These are phyloP conservation scores for Kodamaea neixiangensis DNA, from an alignment of 805 yeast genomes.

Conservation along the genomic window DNA sequence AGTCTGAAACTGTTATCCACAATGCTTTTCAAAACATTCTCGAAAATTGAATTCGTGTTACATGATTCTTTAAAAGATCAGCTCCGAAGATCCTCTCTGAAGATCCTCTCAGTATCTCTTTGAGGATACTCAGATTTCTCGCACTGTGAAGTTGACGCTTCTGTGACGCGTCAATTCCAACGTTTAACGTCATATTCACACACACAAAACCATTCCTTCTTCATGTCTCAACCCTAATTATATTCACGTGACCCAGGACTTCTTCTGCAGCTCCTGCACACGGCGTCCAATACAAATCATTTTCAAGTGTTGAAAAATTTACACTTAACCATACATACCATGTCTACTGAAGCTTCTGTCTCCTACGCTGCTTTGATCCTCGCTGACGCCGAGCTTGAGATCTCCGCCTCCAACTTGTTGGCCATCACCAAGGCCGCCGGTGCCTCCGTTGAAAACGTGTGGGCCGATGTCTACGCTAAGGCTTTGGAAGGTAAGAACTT, in stretches of 20 bases:
- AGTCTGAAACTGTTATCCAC: too few species aligned
- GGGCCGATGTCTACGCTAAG: constrained; percentile 88
- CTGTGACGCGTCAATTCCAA: too few species aligned
- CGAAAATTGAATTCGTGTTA: too few species aligned
- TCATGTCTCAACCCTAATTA: too few species aligned
- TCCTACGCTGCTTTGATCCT: constrained; percentile 98
- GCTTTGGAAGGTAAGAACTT: constrained; percentile 83
- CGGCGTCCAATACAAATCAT: neutral
- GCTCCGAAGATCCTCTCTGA: too few species aligned
- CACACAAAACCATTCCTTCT: neutral
- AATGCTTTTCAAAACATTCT: too few species aligned
- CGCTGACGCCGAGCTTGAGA: constrained; percentile 95
- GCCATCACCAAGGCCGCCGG: constrained; percentile 82
- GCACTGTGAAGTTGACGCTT: too few species aligned
- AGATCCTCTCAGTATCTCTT: too few species aligned
- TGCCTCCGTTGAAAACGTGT: constrained; percentile 74
- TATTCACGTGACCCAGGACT: neutral
- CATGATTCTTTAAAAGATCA: too few species aligned
- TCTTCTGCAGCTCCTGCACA: too few species aligned
- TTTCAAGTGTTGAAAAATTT: constrained; percentile 1
- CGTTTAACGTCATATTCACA: too few species aligned
- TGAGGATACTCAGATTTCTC: too few species aligned
- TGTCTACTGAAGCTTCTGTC: constrained; percentile 90
- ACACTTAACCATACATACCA: constrained; percentile 31
- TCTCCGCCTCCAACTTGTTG: constrained; percentile 82